These are phyloP conservation scores for Stevia rebaudiana DNA, from an alignment of 140 eudicot genomes.

Conservation along the genomic window DNA sequence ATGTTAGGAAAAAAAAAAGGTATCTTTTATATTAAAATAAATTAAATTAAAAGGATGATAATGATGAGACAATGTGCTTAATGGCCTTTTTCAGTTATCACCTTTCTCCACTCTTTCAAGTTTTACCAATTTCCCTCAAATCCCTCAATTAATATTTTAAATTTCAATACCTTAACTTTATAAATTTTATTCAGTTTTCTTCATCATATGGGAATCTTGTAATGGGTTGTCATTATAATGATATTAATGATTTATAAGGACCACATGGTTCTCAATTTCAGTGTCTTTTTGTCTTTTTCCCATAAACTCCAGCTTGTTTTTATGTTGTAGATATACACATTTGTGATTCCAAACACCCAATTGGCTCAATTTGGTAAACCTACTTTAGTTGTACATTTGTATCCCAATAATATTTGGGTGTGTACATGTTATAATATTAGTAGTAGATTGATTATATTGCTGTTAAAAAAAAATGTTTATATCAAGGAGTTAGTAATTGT, in stretches of 20 bases:
- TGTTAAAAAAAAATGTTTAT: too few species aligned
- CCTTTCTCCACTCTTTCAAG: neutral
- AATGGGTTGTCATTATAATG: neutral
- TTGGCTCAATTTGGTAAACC: constrained; percentile 8
- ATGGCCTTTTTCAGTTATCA: neutral
- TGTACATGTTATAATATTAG: too few species aligned
- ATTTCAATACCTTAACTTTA: neutral
- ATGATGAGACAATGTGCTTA: constrained; percentile 22
- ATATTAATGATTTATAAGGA: constrained; percentile 1
- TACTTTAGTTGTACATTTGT: constrained; percentile 6
- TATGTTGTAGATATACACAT: constrained; percentile 1
- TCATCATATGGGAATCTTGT: constrained; percentile 5
- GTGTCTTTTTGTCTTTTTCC: constrained; percentile 4
- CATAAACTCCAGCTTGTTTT: neutral
- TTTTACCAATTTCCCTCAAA: neutral
- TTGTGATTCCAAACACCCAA: constrained; percentile 4
- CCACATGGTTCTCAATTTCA: constrained; percentile 3
- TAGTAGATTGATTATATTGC: too few species aligned
- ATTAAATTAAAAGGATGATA: constrained; percentile 6
- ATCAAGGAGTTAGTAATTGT: neutral
- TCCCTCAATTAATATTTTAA: neutral
- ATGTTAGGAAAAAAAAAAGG: constrained; percentile 19
- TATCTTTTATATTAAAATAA: constrained; percentile 5
- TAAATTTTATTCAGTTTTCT: neutral
- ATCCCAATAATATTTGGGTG: too few species aligned